A percentile compares a stretch with the other conserved stretches of the same genome.
These are phyloP conservation scores for Albugo candida DNA, from an alignment of 352 stramenopile genomes.

Conservation along the genomic window DNA sequence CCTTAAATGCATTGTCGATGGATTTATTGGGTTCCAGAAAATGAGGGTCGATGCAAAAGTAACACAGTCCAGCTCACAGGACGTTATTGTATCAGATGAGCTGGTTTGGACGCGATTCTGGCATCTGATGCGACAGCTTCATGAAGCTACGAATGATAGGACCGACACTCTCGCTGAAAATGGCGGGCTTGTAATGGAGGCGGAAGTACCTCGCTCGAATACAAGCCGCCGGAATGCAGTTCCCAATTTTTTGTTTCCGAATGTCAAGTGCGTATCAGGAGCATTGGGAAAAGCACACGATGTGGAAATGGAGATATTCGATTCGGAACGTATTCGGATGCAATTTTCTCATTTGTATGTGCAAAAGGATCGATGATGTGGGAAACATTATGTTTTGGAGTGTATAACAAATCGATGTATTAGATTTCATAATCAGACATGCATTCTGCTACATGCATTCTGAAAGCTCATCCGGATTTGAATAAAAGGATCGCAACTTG, in stretches of 20 bases:
- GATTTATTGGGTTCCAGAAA: conserved; percentile 57
- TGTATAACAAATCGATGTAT: too few species aligned
- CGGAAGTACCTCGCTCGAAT: conserved; percentile 22
- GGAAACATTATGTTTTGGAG: too few species aligned
- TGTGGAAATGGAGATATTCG: conserved; percentile 22
- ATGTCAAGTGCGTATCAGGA: conserved; percentile 37
- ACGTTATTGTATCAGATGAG: conserved; percentile 23
- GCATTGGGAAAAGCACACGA: conserved; percentile 21
- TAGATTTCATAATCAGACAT: too few species aligned
- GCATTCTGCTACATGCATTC: background rate
- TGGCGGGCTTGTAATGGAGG: conserved; percentile 12
- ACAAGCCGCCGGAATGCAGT: conserved; percentile 24
- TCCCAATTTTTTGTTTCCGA: conserved; percentile 46
- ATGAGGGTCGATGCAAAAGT: conserved; percentile 24
- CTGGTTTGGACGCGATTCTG: conserved; percentile 61
- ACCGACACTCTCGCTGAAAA: conserved; percentile 9
- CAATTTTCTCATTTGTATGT: conserved; percentile 19
- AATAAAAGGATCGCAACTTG: conserved; percentile 87
- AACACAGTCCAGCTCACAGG: background rate
- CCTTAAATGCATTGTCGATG: conserved; percentile 65
- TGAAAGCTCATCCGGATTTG: conserved; percentile 64
- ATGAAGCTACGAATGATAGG: conserved; percentile 40
- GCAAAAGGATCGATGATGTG: too few species aligned
- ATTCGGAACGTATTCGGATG: conserved; percentile 20
- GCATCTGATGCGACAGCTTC: conserved; percentile 61